Evolutionary conservation across 2,329 filamentous ascomycete species (phyloP).

Genomic region (Colletotrichum sp.): DNA sequence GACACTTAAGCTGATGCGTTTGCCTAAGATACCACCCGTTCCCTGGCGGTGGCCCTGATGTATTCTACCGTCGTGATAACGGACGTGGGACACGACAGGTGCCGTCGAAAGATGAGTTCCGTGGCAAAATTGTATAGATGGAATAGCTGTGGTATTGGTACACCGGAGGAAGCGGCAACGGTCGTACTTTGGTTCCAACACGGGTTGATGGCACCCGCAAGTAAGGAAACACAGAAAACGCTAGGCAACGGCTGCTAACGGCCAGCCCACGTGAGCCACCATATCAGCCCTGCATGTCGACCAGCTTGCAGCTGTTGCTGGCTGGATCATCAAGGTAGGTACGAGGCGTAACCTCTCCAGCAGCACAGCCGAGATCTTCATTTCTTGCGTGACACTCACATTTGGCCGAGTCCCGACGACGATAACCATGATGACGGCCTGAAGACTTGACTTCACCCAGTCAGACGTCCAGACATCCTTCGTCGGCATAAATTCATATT

Average conservation of each 20-base stretch:
- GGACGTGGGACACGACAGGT: too few species aligned
- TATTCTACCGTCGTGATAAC: not conserved
- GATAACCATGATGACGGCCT: too few species aligned
- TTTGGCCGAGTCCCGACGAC: too few species aligned
- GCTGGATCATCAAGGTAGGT: not conserved
- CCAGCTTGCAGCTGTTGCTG: not conserved
- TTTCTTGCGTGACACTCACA: too few species aligned
- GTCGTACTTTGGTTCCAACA: too few species aligned
- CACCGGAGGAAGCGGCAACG: too few species aligned
- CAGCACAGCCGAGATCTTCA: not conserved
- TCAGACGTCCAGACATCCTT: not conserved
- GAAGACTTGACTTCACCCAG: not conserved
- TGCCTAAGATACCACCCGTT: too few species aligned
- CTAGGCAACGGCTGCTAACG: not conserved
- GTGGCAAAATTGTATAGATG: too few species aligned
- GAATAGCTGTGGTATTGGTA: not conserved
- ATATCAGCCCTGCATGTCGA: not conserved
- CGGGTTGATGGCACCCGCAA: not conserved
- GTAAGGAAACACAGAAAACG: not conserved
- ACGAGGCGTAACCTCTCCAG: fast-evolving
- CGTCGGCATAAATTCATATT: not conserved
- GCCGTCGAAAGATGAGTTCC: too few species aligned
- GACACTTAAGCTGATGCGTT: too few species aligned
- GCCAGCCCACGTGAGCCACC: not conserved
- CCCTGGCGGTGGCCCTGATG: not conserved